Evolutionary conservation across 805 yeast species (phyloP).

Genomic region (Candida sakaeoensis): DNA sequence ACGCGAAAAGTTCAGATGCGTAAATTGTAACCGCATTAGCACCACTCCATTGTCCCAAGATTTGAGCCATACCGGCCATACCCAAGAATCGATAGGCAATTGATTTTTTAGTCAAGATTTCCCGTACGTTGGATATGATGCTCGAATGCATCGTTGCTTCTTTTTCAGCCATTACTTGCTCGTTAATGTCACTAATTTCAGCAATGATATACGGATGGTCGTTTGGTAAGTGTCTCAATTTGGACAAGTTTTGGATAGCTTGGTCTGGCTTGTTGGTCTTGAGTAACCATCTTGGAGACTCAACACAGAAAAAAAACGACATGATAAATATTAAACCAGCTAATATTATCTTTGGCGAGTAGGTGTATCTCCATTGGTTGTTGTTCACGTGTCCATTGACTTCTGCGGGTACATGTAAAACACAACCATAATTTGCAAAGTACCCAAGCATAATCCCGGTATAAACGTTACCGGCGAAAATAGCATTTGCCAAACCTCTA

Average conservation of each 20-base stretch:
- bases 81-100: conserved; percentile 42
- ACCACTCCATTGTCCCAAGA: conserved; percentile 55
- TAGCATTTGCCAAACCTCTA: conserved; percentile 47
- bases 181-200: conserved; percentile 48
- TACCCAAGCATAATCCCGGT: conserved; percentile 47
- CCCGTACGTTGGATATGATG: conserved; percentile 21
- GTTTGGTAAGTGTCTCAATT: conserved; percentile 38
- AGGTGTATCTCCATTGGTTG: conserved; percentile 50
- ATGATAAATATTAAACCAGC: conserved; percentile 43
- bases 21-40: conserved; percentile 52
- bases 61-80: conserved; percentile 38
- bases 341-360: conserved; percentile 42
- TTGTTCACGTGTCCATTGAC: conserved; percentile 8
- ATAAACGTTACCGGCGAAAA: conserved; percentile 56
- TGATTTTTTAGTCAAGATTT: conserved; percentile 28
- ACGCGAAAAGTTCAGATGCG: conserved; percentile 46
- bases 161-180: conserved; percentile 30
- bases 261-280: conserved; percentile 35
- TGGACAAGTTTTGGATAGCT: conserved; percentile 36
- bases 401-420: conserved; percentile 17
- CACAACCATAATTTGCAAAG: conserved; percentile 34
- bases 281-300: conserved; percentile 50
- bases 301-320: conserved; percentile 39
- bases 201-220: conserved; percentile 47
- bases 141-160: conserved; percentile 20